Evolutionary conservation across 148 eudicot species (phyloP).

Genomic region (Heliamphora exappendiculata): DNA sequence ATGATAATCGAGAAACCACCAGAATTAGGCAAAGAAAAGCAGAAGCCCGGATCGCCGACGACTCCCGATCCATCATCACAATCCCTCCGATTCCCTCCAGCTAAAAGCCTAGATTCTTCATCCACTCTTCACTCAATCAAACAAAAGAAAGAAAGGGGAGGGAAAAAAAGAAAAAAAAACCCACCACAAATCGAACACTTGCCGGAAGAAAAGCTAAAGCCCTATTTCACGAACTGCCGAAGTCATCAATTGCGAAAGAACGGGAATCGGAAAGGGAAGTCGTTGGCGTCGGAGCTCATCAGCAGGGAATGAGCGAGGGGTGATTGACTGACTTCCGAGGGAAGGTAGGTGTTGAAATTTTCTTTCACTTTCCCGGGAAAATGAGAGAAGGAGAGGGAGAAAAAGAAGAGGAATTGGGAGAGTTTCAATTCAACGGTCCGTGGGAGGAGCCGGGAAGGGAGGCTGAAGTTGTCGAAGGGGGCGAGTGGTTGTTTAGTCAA

Average conservation of each 20-base stretch:
- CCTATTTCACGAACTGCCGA: not conserved
- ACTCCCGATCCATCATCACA: not conserved
- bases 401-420: not conserved
- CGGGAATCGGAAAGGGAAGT: not conserved
- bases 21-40: not conserved
- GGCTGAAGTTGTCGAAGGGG: not conserved
- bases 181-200: not conserved
- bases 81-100: not conserved
- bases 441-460: too few relatives aligned
- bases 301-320: not conserved
- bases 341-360: not conserved
- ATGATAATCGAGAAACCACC: not conserved
- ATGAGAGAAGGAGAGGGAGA: not conserved
- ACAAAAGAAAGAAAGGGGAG: too few relatives aligned
- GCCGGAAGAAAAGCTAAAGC: not conserved
- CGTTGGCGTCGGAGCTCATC: not conserved
- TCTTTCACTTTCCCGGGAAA: not conserved
- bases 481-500: not conserved
- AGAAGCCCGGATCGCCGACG: not conserved
- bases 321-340: not conserved
- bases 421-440: not conserved
- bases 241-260: not conserved
- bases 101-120: not conserved
- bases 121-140: not conserved
- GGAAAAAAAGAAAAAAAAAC: too few relatives aligned